Evolutionary conservation across 768 basidiomycete genomes (phyloP).

Genomic region (Lentinula aciculospora): DNA sequence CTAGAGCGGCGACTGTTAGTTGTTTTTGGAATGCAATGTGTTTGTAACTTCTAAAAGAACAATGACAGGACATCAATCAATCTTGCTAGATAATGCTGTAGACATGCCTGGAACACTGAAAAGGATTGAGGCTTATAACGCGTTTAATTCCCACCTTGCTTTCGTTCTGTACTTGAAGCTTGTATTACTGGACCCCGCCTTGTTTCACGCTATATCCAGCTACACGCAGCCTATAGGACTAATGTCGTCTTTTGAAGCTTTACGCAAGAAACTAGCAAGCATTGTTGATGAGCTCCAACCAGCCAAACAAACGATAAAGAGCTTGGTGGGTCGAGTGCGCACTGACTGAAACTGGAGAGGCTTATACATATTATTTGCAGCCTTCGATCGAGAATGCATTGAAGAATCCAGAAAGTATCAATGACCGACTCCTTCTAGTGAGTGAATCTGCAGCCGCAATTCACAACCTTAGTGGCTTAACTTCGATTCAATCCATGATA

Average conservation of each 20-base stretch:
- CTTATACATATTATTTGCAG: background rate
- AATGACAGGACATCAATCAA: background rate
- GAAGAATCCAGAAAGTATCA: slow-evolving; percentile 33
- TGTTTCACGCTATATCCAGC: background rate
- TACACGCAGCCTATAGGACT: background rate
- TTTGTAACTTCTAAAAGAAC: background rate
- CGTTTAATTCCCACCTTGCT: background rate
- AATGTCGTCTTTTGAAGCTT: background rate
- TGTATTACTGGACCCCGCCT: background rate
- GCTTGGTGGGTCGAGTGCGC: background rate
- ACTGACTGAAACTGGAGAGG: background rate
- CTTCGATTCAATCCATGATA: too few species aligned
- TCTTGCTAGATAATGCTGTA: background rate
- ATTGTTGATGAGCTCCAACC: background rate
- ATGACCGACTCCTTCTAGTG: slow-evolving; percentile 62
- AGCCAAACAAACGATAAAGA: background rate
- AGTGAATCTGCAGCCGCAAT: slow-evolving; percentile 15
- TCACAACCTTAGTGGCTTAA: background rate
- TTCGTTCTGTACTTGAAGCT: background rate
- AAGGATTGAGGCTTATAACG: background rate
- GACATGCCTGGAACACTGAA: background rate
- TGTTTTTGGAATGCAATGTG: background rate
- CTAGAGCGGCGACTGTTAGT: too few species aligned
- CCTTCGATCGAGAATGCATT: slow-evolving; percentile 31
- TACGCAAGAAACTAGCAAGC: background rate